Evolutionary conservation across 129 eudicot genomes (phyloP).

Genomic region (Pulicaria dysenterica): DNA sequence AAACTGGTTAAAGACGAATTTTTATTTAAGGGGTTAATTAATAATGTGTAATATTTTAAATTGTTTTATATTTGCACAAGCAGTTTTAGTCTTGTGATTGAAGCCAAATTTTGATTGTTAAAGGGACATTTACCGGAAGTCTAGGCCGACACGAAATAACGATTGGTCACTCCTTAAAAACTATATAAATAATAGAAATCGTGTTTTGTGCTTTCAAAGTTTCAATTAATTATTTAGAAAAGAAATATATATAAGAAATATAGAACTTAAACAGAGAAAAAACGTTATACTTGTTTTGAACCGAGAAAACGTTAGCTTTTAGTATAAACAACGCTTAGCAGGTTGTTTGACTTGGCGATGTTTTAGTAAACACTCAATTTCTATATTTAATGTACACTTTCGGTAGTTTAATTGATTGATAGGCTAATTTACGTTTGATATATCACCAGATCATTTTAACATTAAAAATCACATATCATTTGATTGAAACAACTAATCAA

Average conservation of each 20-base stretch:
- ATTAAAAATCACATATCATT: too few relatives aligned
- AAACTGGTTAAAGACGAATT: not conserved
- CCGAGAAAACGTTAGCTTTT: not conserved
- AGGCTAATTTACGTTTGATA: too few relatives aligned
- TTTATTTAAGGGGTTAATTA: constrained; percentile 7
- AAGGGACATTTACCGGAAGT: not conserved
- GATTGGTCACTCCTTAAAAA: not conserved
- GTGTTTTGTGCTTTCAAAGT: too few relatives aligned
- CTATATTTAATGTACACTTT: too few relatives aligned
- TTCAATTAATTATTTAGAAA: too few relatives aligned
- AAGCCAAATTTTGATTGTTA: constrained; percentile 24
- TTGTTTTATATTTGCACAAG: constrained; percentile 10
- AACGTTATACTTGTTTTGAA: not conserved
- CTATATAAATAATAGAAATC: not conserved
- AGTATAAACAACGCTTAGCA: too few relatives aligned
- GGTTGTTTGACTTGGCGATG: too few relatives aligned
- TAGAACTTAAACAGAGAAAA: not conserved
- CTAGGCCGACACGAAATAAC: constrained; percentile 13
- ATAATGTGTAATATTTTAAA: not conserved
- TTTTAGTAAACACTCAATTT: too few relatives aligned
- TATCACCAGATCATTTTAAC: too few relatives aligned
- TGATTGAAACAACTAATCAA: too few relatives aligned
- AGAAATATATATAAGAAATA: too few relatives aligned
- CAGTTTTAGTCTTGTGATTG: constrained; percentile 25
- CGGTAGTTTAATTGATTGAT: too few relatives aligned